Conservation (phyloP, 768 basidiomycete species). For the Mycena floridula region DNA sequence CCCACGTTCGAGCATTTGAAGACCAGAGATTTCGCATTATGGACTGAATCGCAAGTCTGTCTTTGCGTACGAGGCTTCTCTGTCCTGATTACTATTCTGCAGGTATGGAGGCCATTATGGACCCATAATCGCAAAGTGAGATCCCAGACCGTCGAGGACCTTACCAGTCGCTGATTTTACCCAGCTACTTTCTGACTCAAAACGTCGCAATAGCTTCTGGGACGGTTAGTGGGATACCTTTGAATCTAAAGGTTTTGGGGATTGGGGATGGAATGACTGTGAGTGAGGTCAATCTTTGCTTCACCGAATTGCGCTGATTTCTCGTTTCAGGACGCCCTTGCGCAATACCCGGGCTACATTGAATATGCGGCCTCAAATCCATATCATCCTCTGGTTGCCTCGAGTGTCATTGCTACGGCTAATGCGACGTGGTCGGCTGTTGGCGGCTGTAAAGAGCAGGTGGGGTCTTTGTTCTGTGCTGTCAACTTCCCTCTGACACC, state of each 20-base stretch:
- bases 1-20: conserved; percentile 43
- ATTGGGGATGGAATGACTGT: conserved; percentile 28
- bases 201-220: conserved; percentile 28
- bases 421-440: conserved; percentile 19
- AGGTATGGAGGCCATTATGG: conserved; percentile 32
- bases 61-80: neutral
- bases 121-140: conserved; percentile 15
- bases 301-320: conserved; percentile 16
- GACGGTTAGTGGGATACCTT: conserved; percentile 19
- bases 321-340: conserved; percentile 14
- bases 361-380: conserved; percentile 29
- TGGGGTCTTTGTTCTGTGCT: too few species aligned
- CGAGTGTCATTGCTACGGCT: conserved; percentile 17
- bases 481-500: too few species aligned
- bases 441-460: conserved; percentile 28
- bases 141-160: neutral
- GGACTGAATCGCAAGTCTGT: conserved; percentile 51
- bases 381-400: conserved; percentile 27
- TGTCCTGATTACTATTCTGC: neutral
- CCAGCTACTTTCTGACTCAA: conserved; percentile 28
- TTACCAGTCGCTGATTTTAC: too few species aligned
- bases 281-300: too few species aligned
- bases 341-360: conserved; percentile 32
- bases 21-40: conserved; percentile 43
- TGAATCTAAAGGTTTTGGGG: conserved; percentile 32